Conservation (phyloP, 371 early-diverging fungal species). For the Basidiobolus heterosporus region DNA sequence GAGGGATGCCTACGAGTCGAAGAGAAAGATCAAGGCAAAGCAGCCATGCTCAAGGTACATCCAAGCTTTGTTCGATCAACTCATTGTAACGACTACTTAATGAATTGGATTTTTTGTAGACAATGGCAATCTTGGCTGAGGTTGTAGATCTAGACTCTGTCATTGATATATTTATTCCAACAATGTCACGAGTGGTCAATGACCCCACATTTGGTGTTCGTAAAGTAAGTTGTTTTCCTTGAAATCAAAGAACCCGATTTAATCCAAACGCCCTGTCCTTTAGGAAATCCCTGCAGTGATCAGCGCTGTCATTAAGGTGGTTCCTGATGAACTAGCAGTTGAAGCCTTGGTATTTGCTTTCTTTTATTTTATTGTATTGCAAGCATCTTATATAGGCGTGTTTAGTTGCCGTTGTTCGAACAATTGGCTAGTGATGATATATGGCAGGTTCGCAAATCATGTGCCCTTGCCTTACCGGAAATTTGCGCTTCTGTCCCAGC, state of each 20-base stretch:
- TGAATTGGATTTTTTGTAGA: constrained; percentile 8
- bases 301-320: constrained; percentile 20
- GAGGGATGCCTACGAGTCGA: no score
- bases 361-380: no score
- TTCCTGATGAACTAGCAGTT: constrained; percentile 16
- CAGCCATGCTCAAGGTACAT: no score
- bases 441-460: constrained; percentile 36
- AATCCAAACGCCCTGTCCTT: neutral
- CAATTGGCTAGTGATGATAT: constrained; percentile 27
- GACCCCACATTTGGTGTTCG: constrained; percentile 32
- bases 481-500: constrained; percentile 23
- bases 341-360: constrained; percentile 25
- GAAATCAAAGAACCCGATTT: neutral
- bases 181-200: constrained; percentile 20
- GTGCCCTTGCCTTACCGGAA: constrained; percentile 22
- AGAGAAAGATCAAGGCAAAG: no score
- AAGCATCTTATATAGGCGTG: neutral
- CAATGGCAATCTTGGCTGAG: constrained; percentile 23
- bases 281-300: constrained; percentile 27
- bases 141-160: constrained; percentile 23
- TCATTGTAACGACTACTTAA: neutral
- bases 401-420: constrained; percentile 24
- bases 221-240: constrained; percentile 7
- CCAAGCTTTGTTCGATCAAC: no score
- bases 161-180: constrained; percentile 21